phyloP scores from a whole-genome alignment of 345 rosid species.

The Microthlaspi erraticum region DNA sequence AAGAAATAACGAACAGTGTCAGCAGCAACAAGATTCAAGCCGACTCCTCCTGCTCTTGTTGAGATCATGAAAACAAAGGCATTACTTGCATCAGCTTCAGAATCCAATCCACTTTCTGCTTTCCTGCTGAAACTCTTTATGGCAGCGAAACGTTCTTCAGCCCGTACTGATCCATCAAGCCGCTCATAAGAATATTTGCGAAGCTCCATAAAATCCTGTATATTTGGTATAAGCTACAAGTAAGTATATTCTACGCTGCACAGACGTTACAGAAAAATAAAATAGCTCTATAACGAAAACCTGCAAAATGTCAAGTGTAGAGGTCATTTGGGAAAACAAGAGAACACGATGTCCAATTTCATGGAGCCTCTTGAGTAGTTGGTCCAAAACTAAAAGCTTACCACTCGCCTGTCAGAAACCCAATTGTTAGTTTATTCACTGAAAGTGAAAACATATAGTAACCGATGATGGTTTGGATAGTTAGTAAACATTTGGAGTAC shows the following conservation, averaged over 20 bases:
- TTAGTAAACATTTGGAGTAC: slow-evolving; percentile 44
- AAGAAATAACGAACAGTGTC: slow-evolving; percentile 66
- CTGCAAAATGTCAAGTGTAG: slow-evolving; percentile 91
- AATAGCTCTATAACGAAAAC: slow-evolving; percentile 37
- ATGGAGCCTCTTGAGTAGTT: slow-evolving; percentile 66
- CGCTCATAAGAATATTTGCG: slow-evolving; percentile 85
- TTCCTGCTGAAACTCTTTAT: slow-evolving; percentile 74
- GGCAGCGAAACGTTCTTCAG: slow-evolving; percentile 93
- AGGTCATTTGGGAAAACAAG: slow-evolving; percentile 92
- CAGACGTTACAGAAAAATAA: neutral
- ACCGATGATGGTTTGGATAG: slow-evolving; percentile 11
- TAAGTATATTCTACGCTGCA: slow-evolving; percentile 14
- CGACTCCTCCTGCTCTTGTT: slow-evolving; percentile 96
- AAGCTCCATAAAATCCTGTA: slow-evolving; percentile 84
- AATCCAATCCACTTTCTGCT: slow-evolving; percentile 43
- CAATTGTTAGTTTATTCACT: slow-evolving; percentile 15
- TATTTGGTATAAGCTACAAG: slow-evolving; percentile 23
- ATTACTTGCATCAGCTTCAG: slow-evolving; percentile 51
- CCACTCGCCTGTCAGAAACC: slow-evolving; percentile 72
- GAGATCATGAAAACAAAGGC: slow-evolving; percentile 90
- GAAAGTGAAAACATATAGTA: neutral
- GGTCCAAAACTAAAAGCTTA: slow-evolving; percentile 77
- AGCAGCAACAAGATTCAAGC: slow-evolving; percentile 93
- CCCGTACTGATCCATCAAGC: slow-evolving; percentile 95
- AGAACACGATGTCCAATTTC: slow-evolving; percentile 79